Conservation (phyloP, 495 filamentous ascomycete species). For the Aspergillus haitiensis region DNA sequence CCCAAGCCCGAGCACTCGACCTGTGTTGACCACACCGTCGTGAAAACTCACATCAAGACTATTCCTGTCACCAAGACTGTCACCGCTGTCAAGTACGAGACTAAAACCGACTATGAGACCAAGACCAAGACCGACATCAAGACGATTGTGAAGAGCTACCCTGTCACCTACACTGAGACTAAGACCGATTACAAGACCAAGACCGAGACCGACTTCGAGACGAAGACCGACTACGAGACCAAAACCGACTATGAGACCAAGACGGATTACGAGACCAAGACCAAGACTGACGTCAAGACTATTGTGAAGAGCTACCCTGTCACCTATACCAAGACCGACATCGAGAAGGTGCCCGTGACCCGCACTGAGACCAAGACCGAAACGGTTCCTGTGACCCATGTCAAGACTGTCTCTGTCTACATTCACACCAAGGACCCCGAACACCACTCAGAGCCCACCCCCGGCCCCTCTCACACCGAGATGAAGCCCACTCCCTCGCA, state of each 20-base stretch:
- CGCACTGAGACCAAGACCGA: slow-evolving; percentile 9
- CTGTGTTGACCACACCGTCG: slow-evolving; percentile 30
- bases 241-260: background rate
- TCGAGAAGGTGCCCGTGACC: background rate
- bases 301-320: background rate
- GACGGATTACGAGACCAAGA: background rate
- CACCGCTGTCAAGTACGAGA: slow-evolving; percentile 3
- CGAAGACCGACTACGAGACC: background rate
- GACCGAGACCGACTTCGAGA: too few species aligned
- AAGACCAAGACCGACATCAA: background rate
- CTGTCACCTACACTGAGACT: slow-evolving; percentile 12
- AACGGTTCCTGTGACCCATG: slow-evolving; percentile 1
- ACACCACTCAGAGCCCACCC: background rate
- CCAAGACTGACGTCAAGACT: background rate
- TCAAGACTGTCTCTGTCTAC: background rate
- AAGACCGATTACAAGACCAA: background rate
- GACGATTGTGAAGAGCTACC: background rate
- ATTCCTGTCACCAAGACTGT: background rate
- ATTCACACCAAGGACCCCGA: slow-evolving; percentile 10
- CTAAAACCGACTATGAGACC: background rate
- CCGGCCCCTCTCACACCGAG: background rate
- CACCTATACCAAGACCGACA: slow-evolving; percentile 7
- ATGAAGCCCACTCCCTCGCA: background rate
- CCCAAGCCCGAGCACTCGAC: background rate
- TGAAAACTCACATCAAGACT: slow-evolving; percentile 25